Percentiles rank a stretch among this genome's conserved stretches.
Evolutionary conservation across 2,329 filamentous ascomycete species (phyloP).

Genomic region (Neofusicoccum cordaticola): DNA sequence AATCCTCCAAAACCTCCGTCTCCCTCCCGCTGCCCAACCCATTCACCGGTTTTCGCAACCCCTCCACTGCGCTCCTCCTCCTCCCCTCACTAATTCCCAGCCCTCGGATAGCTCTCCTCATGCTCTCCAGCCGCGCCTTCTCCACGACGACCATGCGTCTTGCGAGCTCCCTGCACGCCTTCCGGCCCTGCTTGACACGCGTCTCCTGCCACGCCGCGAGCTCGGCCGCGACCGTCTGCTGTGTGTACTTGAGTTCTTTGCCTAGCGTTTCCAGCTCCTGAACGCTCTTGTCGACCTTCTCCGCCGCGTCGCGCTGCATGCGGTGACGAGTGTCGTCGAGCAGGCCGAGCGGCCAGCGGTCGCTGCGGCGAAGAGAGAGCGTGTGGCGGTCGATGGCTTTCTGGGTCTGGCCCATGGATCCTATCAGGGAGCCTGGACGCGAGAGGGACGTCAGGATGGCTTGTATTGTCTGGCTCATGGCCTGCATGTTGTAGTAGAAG

Average conservation of each 20-base stretch:
- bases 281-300: slow-evolving; percentile 68
- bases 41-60: not conserved
- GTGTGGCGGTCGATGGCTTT: slow-evolving; percentile 76
- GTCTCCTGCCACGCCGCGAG: slow-evolving; percentile 92
- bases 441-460: slow-evolving; percentile 77
- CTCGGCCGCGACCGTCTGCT: slow-evolving; percentile 88
- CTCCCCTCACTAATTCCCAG: slow-evolving; percentile 24
- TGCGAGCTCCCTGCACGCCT: slow-evolving; percentile 73
- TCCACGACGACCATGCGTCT: slow-evolving; percentile 77
- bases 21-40: not conserved
- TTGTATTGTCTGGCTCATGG: slow-evolving; percentile 78
- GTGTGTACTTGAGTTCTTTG: slow-evolving; percentile 82
- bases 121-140: slow-evolving; percentile 71
- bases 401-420: slow-evolving; percentile 69
- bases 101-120: slow-evolving; percentile 73
- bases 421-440: slow-evolving; percentile 74
- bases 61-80: not conserved
- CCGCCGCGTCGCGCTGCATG: slow-evolving; percentile 78
- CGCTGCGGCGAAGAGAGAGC: slow-evolving; percentile 68
- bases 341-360: slow-evolving; percentile 76
- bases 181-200: slow-evolving; percentile 72
- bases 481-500: slow-evolving; percentile 74
- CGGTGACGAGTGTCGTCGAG: slow-evolving; percentile 85
- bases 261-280: slow-evolving; percentile 71
- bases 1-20: not conserved